Evolutionary conservation across 805 yeast genomes (phyloP), one percentile per base, ranked within the genome.

Genomic region (Wickerhamomyces queroliae): DNA sequence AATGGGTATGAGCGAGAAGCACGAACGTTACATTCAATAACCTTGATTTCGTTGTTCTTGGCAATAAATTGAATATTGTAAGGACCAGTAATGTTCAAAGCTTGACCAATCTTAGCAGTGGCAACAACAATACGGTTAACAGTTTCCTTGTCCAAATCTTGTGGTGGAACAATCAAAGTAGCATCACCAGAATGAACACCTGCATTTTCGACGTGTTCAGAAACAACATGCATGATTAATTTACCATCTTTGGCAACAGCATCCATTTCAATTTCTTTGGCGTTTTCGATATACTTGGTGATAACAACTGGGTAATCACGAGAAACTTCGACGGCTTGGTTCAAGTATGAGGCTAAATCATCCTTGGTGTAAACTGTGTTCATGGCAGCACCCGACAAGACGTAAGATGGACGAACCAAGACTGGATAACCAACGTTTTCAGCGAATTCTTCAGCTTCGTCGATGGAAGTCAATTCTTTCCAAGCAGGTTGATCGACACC

Each of bases 181-280:
- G 99, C 99, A 66, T 91, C 99, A 74, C 99, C 99, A 38, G 98
- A 91, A 67, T 91, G 99, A 33, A 91, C 96, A 77, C 99, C 99
- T 21, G 99, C 99, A 60, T 91, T 91, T 70, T 91, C 99, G 50
- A 93, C 96, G 63, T 91, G 99, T 67, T 93, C 98, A 40, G 96
- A 88, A 43, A 91, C 96, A 60, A 89, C 98, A 63, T 91, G 98
- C 89, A 91, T 87, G 53, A 93, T 76, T 67, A 91, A 73, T 64
- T 89, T 79, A 65, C 99, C 99, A 57, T 91, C 86, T 62, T 77
- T 78, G 31, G 99, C 98, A 58, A 91, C 98, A 36, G 96, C 98
- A 62, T 91, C 99, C 93, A 91, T 90, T 67, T 91, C 99, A 57
- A 91, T 91, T 69, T 91, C 99, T 71, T 91, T 87, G 33, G 98